These are phyloP conservation scores for Diophrys sp. DNA, from an alignment of 73 alveolate genomes.

Conservation along the genomic window DNA sequence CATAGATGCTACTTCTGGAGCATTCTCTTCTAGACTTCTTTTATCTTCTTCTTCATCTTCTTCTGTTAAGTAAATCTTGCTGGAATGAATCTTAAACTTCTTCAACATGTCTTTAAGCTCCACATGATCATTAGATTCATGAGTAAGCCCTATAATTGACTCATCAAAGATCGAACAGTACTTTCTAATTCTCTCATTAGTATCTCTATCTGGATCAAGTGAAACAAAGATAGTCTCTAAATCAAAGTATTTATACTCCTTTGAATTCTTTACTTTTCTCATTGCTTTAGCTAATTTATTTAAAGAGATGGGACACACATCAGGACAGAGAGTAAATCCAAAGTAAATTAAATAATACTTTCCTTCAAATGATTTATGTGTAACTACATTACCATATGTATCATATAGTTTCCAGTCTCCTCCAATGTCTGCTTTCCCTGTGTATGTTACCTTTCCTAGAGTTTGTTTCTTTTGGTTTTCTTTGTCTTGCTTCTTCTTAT, in stretches of 20 bases:
- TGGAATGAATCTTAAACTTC: slow-evolving; percentile 72
- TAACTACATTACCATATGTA: slow-evolving; percentile 69
- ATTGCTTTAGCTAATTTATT: slow-evolving; percentile 65
- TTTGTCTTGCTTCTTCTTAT: slow-evolving; percentile 45
- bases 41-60: slow-evolving; percentile 69
- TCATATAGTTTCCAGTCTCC: slow-evolving; percentile 80
- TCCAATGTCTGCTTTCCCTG: slow-evolving; percentile 77
- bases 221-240: slow-evolving; percentile 70
- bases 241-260: slow-evolving; percentile 65
- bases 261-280: slow-evolving; percentile 34
- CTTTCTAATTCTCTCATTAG: slow-evolving; percentile 62
- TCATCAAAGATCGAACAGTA: slow-evolving; percentile 69
- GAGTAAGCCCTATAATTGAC: slow-evolving; percentile 69
- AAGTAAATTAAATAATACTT: slow-evolving; percentile 75
- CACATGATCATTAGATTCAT: slow-evolving; percentile 60
- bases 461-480: slow-evolving; percentile 14
- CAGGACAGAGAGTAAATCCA: slow-evolving; percentile 90
- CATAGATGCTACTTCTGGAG: slow-evolving; percentile 43
- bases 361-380: slow-evolving; percentile 72
- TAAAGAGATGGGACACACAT: slow-evolving; percentile 84
- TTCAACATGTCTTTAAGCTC: slow-evolving; percentile 78
- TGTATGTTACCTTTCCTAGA: slow-evolving; percentile 43
- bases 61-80: slow-evolving; percentile 65
- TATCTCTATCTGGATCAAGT: slow-evolving; percentile 82
- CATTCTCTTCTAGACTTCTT: slow-evolving; percentile 34